These are phyloP conservation scores for Fusarium sp. DNA, from an alignment of 2,329 filamentous ascomycete species.

Conservation along the genomic window DNA sequence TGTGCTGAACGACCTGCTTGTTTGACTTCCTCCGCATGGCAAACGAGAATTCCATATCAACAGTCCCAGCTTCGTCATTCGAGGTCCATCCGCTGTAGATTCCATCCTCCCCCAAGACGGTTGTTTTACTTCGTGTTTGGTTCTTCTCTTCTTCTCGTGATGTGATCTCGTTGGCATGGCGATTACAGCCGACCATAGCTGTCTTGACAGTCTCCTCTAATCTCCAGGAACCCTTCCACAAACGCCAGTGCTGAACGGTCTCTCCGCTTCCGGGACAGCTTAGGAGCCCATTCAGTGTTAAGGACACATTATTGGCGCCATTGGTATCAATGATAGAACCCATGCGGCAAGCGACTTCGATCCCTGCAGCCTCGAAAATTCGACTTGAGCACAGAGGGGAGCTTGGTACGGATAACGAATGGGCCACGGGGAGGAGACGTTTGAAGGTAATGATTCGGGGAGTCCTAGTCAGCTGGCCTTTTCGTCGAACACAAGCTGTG, in stretches of 20 bases:
- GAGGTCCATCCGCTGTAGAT: slow-evolving; percentile 92
- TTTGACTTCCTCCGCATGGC: slow-evolving; percentile 44
- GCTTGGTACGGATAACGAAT: slow-evolving; percentile 80
- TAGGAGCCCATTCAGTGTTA: slow-evolving; percentile 72
- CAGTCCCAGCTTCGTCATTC: slow-evolving; percentile 62
- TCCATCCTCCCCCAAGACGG: slow-evolving; percentile 83
- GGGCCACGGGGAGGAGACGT: slow-evolving; percentile 79
- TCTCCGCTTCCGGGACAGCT: slow-evolving; percentile 76
- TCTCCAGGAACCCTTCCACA: slow-evolving; percentile 92
- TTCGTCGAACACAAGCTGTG: slow-evolving; percentile 71
- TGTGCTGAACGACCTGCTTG: slow-evolving; percentile 67
- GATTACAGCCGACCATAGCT: slow-evolving; percentile 81
- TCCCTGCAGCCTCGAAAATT: slow-evolving; percentile 91
- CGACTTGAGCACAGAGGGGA: slow-evolving; percentile 79
- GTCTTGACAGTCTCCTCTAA: slow-evolving; percentile 88
- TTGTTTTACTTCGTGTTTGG: slow-evolving; percentile 70
- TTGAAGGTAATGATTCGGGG: slow-evolving; percentile 71
- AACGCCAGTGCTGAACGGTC: slow-evolving; percentile 81
- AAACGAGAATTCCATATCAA: slow-evolving; percentile 78
- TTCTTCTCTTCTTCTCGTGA: neutral
- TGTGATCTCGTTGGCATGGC: slow-evolving; percentile 66
- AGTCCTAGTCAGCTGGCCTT: slow-evolving; percentile 55
- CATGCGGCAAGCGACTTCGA: slow-evolving; percentile 86
- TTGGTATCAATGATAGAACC: slow-evolving; percentile 86
- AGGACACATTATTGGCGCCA: slow-evolving; percentile 71